phyloP scores from a whole-genome alignment of 148 eudicot species.

The Dianthus caryophyllus region DNA sequence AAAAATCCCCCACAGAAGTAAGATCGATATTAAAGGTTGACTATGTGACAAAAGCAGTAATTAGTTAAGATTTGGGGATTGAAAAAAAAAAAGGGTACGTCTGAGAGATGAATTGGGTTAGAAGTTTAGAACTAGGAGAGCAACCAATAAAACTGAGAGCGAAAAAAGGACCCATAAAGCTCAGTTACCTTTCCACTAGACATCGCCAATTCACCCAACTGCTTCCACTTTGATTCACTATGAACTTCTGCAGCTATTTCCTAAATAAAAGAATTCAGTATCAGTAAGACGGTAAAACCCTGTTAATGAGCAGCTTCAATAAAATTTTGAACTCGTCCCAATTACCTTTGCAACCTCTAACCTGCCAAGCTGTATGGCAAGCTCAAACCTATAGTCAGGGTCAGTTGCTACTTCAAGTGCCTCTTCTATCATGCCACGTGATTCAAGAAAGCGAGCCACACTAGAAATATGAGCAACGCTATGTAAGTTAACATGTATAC shows the following conservation, averaged over 20 bases:
- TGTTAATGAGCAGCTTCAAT: neutral
- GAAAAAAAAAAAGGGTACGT: neutral
- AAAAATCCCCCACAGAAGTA: neutral
- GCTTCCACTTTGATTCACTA: constrained; percentile 97
- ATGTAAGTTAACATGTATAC: neutral
- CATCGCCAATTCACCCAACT: constrained; percentile 97
- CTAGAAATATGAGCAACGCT: constrained; percentile 24
- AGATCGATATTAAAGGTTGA: neutral
- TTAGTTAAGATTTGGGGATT: neutral
- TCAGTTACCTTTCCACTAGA: constrained; percentile 79
- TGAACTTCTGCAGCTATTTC: constrained; percentile 88
- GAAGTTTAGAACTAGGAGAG: neutral
- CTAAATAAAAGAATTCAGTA: constrained; percentile 33
- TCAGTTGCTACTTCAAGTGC: constrained; percentile 98
- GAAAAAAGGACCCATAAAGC: neutral
- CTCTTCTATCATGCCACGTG: constrained; percentile 87
- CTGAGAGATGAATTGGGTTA: neutral
- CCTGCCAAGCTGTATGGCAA: constrained; percentile 93
- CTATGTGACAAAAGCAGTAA: neutral
- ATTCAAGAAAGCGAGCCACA: constrained; percentile 95
- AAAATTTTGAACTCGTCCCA: constrained; percentile 5
- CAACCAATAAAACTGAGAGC: constrained; percentile 6
- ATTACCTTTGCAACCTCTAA: constrained; percentile 81
- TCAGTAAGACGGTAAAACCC: constrained; percentile 13
- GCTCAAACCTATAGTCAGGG: constrained; percentile 97